These are phyloP conservation scores for Aspergillus hortae DNA, from an alignment of 2,329 filamentous ascomycete species.

Conservation along the genomic window DNA sequence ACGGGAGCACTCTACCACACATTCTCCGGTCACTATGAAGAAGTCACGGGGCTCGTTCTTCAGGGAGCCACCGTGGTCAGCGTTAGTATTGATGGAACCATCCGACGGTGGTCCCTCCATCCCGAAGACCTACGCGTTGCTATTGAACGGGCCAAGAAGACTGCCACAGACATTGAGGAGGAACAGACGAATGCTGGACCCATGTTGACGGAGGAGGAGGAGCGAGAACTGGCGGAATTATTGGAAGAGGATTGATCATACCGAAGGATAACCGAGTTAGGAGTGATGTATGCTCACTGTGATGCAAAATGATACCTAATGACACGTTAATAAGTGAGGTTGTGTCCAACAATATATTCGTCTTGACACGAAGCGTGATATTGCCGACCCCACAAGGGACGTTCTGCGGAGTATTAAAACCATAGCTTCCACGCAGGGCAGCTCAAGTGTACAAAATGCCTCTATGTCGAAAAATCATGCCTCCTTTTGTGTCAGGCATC, in stretches of 20 bases:
- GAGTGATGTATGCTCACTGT: background rate
- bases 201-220: slow-evolving; percentile 79
- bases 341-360: too few species aligned
- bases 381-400: too few species aligned
- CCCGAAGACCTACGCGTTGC: slow-evolving; percentile 58
- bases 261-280: background rate
- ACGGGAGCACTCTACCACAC: slow-evolving; percentile 70
- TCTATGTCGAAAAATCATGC: too few species aligned
- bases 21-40: slow-evolving; percentile 84
- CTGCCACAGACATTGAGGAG: slow-evolving; percentile 46
- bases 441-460: too few species aligned
- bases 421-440: too few species aligned
- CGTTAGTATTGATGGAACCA: slow-evolving; percentile 83
- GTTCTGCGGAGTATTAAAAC: too few species aligned
- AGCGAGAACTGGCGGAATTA: slow-evolving; percentile 84
- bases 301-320: background rate
- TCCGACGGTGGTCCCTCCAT: slow-evolving; percentile 76
- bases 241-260: slow-evolving; percentile 64
- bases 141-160: slow-evolving; percentile 46
- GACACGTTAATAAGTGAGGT: too few species aligned
- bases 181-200: slow-evolving; percentile 47
- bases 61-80: slow-evolving; percentile 63
- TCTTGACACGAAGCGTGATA: too few species aligned
- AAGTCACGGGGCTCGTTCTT: slow-evolving; percentile 77
- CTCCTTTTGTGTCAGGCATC: too few species aligned